Base-by-base conservation (phyloP, 2,329 filamentous ascomycete species). In the Rugonectria rugulosa region DNA sequence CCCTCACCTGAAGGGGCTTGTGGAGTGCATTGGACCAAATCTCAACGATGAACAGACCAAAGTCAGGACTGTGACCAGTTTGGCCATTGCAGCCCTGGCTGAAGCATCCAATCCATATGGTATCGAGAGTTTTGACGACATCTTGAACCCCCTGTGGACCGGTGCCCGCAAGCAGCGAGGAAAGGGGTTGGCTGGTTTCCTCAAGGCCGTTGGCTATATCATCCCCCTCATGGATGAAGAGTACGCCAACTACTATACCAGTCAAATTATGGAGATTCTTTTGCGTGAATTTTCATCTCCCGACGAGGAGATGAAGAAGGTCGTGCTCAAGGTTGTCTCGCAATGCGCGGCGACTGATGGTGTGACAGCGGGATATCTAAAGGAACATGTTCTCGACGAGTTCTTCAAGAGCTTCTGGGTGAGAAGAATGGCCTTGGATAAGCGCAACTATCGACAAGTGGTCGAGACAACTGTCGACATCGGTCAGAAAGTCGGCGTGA, bases 321-420 rank as follows among this genome's bases (percentile, higher is more conserved):
- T 99, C 1, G 95, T 99, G 7, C 79, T 99, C 55, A 98, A 98
- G 76, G 95, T 99, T 23, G 88, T 99, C 14, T 97, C 93, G 15
- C 95, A 99, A 71, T 98, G 95, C 70, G 91, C 95, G 7, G 89
- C 89, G 65, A 98, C 94, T 3, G 90, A 96, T 70, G 95, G 95
- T 77, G 95, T 99, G 23, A 98, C 95, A 27, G 90, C 93, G 29
- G 90, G 88, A 32, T 99, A 98, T 70, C 83, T 99, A 34, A 98
- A 97, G 75, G 93, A 98, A 70, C 90, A 96, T 60, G 93, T 99
- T 7, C 81, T 99, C 32, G 88, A 91, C 63, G 95, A 98, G 58
- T 99, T 99, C 72, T 99, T 99, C 81, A 97, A 97, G 79, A 93
- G 90, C 70, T 99, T 99, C 78, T 99, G 95, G 95, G 93, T 98